phyloP scores from a whole-genome alignment of 495 filamentous ascomycete genomes.

The Bombardia bombarda region DNA sequence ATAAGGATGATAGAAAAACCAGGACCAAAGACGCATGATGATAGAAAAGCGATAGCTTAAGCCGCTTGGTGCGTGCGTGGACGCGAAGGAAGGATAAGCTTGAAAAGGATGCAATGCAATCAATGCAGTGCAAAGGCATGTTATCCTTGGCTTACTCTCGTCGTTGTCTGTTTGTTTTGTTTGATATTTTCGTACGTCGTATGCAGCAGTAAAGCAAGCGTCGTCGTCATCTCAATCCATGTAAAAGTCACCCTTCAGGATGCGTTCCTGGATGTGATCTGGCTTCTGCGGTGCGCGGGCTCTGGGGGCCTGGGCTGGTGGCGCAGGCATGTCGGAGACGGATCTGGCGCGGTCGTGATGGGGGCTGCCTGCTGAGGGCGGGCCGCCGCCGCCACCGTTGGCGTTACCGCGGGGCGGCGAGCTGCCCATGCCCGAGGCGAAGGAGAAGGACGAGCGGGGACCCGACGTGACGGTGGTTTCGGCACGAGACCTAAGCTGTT shows the following conservation, averaged over 20 bases:
- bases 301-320: constrained; percentile 42
- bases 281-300: constrained; percentile 50
- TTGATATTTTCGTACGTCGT: no score
- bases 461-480: constrained; percentile 65
- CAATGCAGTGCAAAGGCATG: no score
- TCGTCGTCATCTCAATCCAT: no score
- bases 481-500: constrained; percentile 82
- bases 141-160: no score
- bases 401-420: constrained; percentile 34
- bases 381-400: constrained; percentile 22
- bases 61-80: no score
- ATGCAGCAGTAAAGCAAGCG: no score
- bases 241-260: constrained; percentile 93
- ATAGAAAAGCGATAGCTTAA: no score
- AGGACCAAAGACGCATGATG: no score
- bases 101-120: no score
- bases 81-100: no score
- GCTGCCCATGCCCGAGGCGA: constrained; percentile 23
- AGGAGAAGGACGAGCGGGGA: constrained; percentile 38
- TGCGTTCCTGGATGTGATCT: constrained; percentile 91
- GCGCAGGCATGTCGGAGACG: constrained; percentile 58
- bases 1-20: no score
- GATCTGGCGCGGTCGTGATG: constrained; percentile 63
- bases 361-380: constrained; percentile 24
- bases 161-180: no score